These are phyloP conservation scores for Aureobasidium namibiae DNA, from an alignment of 2,329 filamentous ascomycete genomes.

Conservation along the genomic window DNA sequence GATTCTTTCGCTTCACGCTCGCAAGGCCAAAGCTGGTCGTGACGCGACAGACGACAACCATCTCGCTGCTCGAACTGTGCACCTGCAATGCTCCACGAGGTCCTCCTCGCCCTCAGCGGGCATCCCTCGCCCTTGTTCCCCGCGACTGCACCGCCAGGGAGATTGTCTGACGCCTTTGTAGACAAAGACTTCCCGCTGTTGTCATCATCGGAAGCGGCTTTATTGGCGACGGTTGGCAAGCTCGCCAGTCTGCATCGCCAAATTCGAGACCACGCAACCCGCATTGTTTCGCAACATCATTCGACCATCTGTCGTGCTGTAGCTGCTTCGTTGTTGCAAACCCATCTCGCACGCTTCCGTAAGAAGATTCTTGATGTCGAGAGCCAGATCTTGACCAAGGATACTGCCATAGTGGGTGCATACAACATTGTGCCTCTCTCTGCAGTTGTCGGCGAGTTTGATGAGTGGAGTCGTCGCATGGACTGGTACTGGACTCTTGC, in stretches of 20 bases:
- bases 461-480: constrained; percentile 75
- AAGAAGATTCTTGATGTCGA: constrained; percentile 80
- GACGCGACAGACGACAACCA: neutral
- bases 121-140: constrained; percentile 83
- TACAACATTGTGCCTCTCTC: constrained; percentile 92
- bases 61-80: neutral
- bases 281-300: constrained; percentile 61
- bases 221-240: constrained; percentile 68
- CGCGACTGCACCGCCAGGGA: constrained; percentile 33
- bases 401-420: constrained; percentile 74
- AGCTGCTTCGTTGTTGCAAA: constrained; percentile 64
- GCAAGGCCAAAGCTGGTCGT: neutral
- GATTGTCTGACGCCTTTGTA: constrained; percentile 17
- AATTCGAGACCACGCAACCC: constrained; percentile 58
- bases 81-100: constrained; percentile 82
- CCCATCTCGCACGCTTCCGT: constrained; percentile 74
- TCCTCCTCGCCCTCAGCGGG: constrained; percentile 90
- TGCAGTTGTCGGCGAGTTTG: constrained; percentile 72
- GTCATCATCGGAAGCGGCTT: constrained; percentile 72
- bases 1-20: constrained; percentile 10
- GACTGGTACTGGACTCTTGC: constrained; percentile 76
- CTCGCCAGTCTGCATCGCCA: constrained; percentile 71
- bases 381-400: constrained; percentile 62
- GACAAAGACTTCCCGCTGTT: constrained; percentile 43
- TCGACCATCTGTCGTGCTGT: constrained; percentile 84